phyloP scores from a whole-genome alignment of 345 rosid genomes.

The Cardamine occulta region DNA sequence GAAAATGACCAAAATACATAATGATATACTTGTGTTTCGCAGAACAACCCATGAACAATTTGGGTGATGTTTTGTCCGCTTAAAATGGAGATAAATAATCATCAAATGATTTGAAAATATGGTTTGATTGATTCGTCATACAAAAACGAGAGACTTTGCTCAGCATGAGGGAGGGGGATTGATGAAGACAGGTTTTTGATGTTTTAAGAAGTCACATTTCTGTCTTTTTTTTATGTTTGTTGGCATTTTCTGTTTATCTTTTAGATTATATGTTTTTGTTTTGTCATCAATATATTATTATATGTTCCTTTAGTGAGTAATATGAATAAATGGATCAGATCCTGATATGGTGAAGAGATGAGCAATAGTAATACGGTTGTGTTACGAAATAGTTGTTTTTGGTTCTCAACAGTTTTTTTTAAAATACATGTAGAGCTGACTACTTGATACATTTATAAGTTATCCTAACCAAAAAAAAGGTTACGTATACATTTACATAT shows the following conservation, averaged over 20 bases:
- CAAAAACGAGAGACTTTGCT: slow-evolving; percentile 16
- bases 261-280: slow-evolving; percentile 13
- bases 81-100: slow-evolving; percentile 6
- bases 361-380: too few relatives aligned
- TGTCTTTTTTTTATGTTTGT: not conserved
- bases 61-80: slow-evolving; percentile 8
- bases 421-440: too few relatives aligned
- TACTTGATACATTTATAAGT: too few relatives aligned
- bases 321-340: not conserved
- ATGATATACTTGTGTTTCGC: not conserved
- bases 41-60: slow-evolving; percentile 27
- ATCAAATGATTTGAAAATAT: slow-evolving; percentile 2
- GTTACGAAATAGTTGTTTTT: too few relatives aligned
- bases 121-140: slow-evolving; percentile 14
- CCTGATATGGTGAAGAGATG: not conserved
- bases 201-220: slow-evolving; percentile 6
- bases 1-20: not conserved
- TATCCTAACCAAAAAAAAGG: too few relatives aligned
- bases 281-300: not conserved
- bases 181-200: slow-evolving; percentile 25
- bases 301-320: not conserved
- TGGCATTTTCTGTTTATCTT: slow-evolving; percentile 1
- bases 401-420: not conserved
- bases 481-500: too few relatives aligned
- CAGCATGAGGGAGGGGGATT: slow-evolving; percentile 16